Base-by-base conservation (phyloP, 768 basidiomycete species). In the Collybiopsis luxurians region DNA sequence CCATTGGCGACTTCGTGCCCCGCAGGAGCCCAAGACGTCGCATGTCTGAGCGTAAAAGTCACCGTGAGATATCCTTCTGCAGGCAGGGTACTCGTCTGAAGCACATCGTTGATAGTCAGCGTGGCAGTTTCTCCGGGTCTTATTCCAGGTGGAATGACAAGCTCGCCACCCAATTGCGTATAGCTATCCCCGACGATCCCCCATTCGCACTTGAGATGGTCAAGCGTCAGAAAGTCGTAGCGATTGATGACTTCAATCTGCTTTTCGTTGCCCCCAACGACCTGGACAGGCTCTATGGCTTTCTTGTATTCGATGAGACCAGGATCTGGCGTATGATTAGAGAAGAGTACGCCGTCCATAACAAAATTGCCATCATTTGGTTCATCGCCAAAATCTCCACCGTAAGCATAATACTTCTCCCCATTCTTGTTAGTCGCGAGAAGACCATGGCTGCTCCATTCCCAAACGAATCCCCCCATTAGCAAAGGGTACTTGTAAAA, bases 321-420 rank as follows among this genome's bases (percentile, higher is more conserved):
- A 24, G 50, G 52, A 9, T 24, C 44, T 26, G 58, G 50, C 2
- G 43, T 59, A 30, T 59, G 58, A 34, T 59, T 44, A 30, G 58
- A 59, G 7, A 46, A 40, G 30, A 45, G 49, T 21, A 55, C 21
- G 2, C 58, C 58, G 26, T 59, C 58, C 58, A 59, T 55, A 4
- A 59, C 58, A 49, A 59, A 59, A 48, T 59, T 59, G 10, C 45
- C 38, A 34, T 59, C 58, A 28, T 59, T 51, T 11, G 58, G 58
- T 4, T 39, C 36, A 12, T 59, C 52, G 19, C 53, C 44, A 54
- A 59, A 59, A n/a, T 59, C 58, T 19, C 58, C 58, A 19, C 58
- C 58, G 39, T 59, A 59, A 19, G 53, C 58, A 55, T 46, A 59
- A 39, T 53, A 59, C 55, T 19, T 11, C 26, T 55, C 47, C 15